These are phyloP conservation scores for Cochlearia excelsa DNA, from an alignment of 345 rosid genomes.

Conservation along the genomic window DNA sequence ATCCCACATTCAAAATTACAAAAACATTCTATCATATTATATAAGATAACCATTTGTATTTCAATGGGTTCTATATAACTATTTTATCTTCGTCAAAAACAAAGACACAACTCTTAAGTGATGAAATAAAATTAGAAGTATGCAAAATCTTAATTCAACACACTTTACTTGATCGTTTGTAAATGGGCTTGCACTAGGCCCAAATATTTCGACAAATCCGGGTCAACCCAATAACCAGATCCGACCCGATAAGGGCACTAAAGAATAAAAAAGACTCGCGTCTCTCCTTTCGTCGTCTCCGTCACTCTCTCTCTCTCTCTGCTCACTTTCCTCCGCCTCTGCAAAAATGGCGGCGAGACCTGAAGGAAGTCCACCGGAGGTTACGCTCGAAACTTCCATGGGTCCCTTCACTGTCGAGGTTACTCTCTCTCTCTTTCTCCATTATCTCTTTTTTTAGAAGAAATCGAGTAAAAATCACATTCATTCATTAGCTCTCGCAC, in stretches of 20 bases:
- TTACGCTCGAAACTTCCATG: conserved; percentile 93
- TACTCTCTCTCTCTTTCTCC: background rate
- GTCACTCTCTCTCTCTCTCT: background rate
- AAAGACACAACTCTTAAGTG: no score
- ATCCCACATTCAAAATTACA: no score
- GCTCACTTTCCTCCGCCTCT: conserved; percentile 6
- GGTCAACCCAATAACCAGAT: conserved; percentile 31
- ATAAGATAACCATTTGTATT: no score
- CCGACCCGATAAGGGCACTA: conserved; percentile 28
- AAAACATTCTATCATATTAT: no score
- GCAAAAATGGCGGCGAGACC: conserved; percentile 62
- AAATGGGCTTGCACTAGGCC: conserved; percentile 2
- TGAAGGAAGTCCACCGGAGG: conserved; percentile 86
- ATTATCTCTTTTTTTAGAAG: background rate
- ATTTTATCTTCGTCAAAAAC: no score
- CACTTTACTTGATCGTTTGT: no score
- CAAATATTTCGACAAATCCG: background rate
- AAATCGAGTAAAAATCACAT: conserved; percentile 13
- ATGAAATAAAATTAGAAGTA: no score
- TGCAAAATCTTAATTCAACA: no score
- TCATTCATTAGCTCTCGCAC: conserved; percentile 4
- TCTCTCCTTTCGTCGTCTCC: no score
- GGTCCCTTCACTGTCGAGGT: conserved; percentile 91
- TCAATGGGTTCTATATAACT: no score
- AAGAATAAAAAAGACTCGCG: background rate